These are phyloP conservation scores for Yamadazyma sp. DNA, from an alignment of 1,139 yeast genomes.

Conservation along the genomic window DNA sequence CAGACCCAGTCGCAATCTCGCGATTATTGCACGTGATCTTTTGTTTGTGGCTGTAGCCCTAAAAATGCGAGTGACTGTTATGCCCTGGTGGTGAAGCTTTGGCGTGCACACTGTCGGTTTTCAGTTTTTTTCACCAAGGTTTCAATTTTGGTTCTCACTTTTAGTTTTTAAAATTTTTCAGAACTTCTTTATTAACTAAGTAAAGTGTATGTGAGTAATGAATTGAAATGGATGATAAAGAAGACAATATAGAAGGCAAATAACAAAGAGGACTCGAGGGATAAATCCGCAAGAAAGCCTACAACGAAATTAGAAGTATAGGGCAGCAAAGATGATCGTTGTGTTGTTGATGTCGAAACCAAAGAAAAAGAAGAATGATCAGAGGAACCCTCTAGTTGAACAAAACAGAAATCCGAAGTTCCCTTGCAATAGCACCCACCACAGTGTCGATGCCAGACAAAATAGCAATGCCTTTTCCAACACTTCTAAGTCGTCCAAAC, in stretches of 20 bases:
- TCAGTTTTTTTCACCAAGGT: slow-evolving; percentile 1
- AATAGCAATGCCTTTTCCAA: no score
- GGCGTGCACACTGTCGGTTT: slow-evolving; percentile 1
- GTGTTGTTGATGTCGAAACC: no score
- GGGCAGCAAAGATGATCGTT: no score
- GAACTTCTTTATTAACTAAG: slow-evolving; percentile 9
- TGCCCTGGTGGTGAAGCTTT: not conserved
- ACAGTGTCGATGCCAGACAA: no score
- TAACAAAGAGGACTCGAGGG: not conserved
- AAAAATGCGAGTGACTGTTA: slow-evolving; percentile 2
- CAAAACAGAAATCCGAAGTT: no score
- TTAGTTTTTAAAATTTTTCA: slow-evolving; percentile 10
- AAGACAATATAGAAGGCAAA: not conserved
- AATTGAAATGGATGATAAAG: not conserved
- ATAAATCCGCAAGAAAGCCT: not conserved
- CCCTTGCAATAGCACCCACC: no score
- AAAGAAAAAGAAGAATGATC: no score
- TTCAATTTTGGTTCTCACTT: slow-evolving; percentile 1
- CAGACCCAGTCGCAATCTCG: no score
- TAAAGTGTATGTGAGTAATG: slow-evolving; percentile 9
- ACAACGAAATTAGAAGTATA: not conserved
- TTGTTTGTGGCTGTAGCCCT: slow-evolving; percentile 1
- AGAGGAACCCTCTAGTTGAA: no score
- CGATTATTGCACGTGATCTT: not conserved
- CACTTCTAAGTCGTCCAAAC: no score